phyloP scores from a whole-genome alignment of 768 basidiomycete species.

The Tulasnella sp. region DNA sequence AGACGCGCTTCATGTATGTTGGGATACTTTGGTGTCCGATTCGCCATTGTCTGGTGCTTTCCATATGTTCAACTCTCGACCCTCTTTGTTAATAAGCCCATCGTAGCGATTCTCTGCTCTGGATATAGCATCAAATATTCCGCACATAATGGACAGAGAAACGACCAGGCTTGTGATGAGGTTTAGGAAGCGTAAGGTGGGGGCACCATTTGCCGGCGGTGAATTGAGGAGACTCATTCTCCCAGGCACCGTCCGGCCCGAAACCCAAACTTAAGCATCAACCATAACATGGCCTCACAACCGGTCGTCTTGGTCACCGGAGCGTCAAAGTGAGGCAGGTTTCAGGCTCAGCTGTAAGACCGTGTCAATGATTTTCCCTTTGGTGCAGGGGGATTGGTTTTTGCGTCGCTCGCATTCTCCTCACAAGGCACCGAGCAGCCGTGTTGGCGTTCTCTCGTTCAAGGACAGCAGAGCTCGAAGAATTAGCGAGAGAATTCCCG shows the following conservation, averaged over 20 bases:
- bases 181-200: too few relatives aligned
- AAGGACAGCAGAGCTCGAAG: constrained; percentile 57
- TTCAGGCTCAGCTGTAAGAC: too few relatives aligned
- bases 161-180: too few relatives aligned
- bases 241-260: neutral
- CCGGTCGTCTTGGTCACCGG: constrained; percentile 73
- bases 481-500: constrained; percentile 45
- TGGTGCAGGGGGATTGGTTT: constrained; percentile 59
- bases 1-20: too few relatives aligned
- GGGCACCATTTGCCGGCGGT: neutral
- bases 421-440: constrained; percentile 57
- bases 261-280: neutral
- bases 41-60: too few relatives aligned
- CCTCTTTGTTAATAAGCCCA: too few relatives aligned
- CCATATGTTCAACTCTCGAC: too few relatives aligned
- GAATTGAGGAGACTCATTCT: neutral
- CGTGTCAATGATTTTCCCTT: neutral
- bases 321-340: constrained; percentile 62
- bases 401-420: constrained; percentile 64
- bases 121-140: too few relatives aligned
- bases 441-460: constrained; percentile 78
- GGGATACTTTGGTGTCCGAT: too few relatives aligned
- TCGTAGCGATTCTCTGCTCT: too few relatives aligned
- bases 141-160: too few relatives aligned
- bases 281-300: neutral